These are phyloP conservation scores for Teratosphaeria epicoccoides DNA, from an alignment of 2,329 filamentous ascomycete genomes.

Conservation along the genomic window DNA sequence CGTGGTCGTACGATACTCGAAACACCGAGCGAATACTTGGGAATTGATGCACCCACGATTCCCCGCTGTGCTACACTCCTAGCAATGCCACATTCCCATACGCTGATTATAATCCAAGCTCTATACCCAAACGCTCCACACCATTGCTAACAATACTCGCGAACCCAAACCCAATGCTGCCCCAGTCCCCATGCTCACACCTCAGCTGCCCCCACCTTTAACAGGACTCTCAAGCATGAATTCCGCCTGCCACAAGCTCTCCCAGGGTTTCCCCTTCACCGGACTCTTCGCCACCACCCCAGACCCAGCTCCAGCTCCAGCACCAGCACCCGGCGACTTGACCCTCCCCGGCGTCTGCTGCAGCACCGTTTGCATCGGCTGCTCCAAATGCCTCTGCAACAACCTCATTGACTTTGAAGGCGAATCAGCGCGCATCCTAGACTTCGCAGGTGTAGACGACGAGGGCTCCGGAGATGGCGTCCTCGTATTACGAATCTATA, in stretches of 20 bases:
- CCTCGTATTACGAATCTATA: neutral
- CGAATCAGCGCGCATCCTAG: constrained; percentile 17
- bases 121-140: neutral
- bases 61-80: neutral
- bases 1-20: too few relatives aligned
- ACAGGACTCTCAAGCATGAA: constrained; percentile 24
- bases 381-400: constrained; percentile 21
- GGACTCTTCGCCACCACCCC: constrained; percentile 12
- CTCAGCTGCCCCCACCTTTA: constrained; percentile 5
- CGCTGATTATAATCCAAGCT: neutral
- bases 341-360: neutral
- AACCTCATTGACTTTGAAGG: constrained; percentile 23
- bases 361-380: too few relatives aligned
- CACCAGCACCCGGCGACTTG: neutral
- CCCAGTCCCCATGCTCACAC: too few relatives aligned
- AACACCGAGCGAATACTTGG: too few relatives aligned
- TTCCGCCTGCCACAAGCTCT: constrained; percentile 23
- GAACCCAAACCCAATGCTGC: neutral
- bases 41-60: too few relatives aligned
- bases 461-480: constrained; percentile 1
- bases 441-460: constrained; percentile 1
- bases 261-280: constrained; percentile 16
- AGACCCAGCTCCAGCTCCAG: too few relatives aligned
- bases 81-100: neutral
- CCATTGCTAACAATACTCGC: neutral